Base-by-base conservation (phyloP, 441 rosid species). In the Croton setiger region DNA sequence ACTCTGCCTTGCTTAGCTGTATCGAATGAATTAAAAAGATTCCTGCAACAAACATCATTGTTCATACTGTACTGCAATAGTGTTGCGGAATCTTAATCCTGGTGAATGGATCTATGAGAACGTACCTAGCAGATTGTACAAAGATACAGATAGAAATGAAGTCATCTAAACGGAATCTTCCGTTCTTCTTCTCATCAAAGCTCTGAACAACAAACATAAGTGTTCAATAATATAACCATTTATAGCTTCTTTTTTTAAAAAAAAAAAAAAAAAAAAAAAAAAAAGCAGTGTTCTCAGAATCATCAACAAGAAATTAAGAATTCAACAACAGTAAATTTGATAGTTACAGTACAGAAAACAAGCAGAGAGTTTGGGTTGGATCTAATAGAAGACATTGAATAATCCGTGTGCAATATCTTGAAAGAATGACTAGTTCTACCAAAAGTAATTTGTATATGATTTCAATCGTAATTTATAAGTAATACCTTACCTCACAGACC, bases 81-180 rank as follows among this genome's bases (percentile, higher is more conserved):
- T 27, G 31, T 27, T 27, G 31, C 31, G 31, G 31, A 27, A 27
- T 27, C 31, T 27, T 27, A 27, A 27, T 27, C 31, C 1, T 39
- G 43, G 43, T 39, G 44, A 17, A 67, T 13, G 57, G 33, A 43
- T 36, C 21, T 18, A 59, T 35, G 54, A 53, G 63, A 52, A 73
- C 82, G 3, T 63, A 86, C 94, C 85, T 75, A 64, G 91, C 81
- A 63, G 94, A 88, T 69, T 88, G 91, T 62, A 85, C 47, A 70
- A 88, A 88, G 73, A 88, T 81, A 78, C 87, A 86, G 59, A 88
- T 84, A 54, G 91, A 82, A 45, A 88, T 88, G 84, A 86, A 84
- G 75, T 80, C 87, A 79, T 85, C 89, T 75, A 85, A 78, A 53
- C 82, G 89, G 76, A 84, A 77, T 72, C 72, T 80, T 35, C 91